These are phyloP conservation scores for Hawksworthiomyces lignivorus DNA, from an alignment of 2,329 filamentous ascomycete genomes.

Conservation along the genomic window DNA sequence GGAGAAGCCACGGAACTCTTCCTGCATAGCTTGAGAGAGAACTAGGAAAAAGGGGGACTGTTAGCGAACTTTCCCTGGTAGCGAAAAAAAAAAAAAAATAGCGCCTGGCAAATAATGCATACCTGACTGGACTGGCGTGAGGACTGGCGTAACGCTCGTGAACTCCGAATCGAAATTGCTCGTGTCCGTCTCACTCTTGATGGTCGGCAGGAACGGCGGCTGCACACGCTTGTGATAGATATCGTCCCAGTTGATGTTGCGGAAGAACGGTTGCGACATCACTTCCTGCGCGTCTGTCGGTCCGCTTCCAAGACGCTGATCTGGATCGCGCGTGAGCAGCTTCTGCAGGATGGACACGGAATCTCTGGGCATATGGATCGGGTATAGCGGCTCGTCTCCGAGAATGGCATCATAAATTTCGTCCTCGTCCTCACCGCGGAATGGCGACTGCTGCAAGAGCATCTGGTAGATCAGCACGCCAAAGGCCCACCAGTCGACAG, in stretches of 20 bases:
- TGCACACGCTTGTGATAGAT: slow-evolving; percentile 91
- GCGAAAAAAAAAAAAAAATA: slow-evolving; percentile 27
- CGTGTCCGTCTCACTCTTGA: slow-evolving; percentile 92
- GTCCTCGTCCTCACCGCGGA: slow-evolving; percentile 97
- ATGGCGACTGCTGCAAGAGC: slow-evolving; percentile 96
- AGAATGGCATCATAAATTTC: slow-evolving; percentile 99
- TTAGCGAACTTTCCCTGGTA: slow-evolving; percentile 20
- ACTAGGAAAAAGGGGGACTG: slow-evolving; percentile 50
- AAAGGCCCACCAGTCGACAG: slow-evolving; percentile 99
- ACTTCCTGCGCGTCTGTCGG: slow-evolving; percentile 97
- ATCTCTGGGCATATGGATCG: slow-evolving; percentile 97
- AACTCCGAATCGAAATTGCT: slow-evolving; percentile 99
- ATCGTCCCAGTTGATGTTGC: slow-evolving; percentile 97
- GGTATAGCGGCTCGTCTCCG: slow-evolving; percentile 93
- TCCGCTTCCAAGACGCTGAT: slow-evolving; percentile 84
- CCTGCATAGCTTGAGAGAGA: slow-evolving; percentile 96
- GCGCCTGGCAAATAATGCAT: slow-evolving; percentile 27
- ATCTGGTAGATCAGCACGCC: slow-evolving; percentile 99
- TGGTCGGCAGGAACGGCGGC: slow-evolving; percentile 81
- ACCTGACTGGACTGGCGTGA: slow-evolving; percentile 96
- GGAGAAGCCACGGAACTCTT: slow-evolving; percentile 98
- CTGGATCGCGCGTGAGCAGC: slow-evolving; percentile 88
- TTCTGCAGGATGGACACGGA: slow-evolving; percentile 97
- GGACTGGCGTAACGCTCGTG: slow-evolving; percentile 92
- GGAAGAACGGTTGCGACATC: slow-evolving; percentile 98